Conservation (phyloP, 768 basidiomycete genomes). For the Suillus plorans region DNA sequence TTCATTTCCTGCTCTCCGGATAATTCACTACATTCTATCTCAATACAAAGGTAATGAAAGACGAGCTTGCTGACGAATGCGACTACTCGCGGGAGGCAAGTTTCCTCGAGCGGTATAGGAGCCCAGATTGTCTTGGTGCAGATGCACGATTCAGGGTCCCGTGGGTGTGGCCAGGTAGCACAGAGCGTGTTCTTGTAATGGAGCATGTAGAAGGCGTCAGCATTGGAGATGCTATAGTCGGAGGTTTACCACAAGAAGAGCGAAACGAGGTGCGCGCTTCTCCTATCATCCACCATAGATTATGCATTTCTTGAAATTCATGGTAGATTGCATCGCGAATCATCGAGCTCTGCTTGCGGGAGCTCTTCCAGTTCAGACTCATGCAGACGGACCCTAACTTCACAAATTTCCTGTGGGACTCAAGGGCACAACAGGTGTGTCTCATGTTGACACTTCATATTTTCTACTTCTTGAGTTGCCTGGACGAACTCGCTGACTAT, state of each 20-base stretch:
- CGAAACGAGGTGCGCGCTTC: constrained; percentile 63
- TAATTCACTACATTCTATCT: neutral
- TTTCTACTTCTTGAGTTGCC: neutral
- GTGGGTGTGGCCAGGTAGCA: constrained; percentile 82
- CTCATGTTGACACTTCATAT: neutral
- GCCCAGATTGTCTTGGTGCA: constrained; percentile 45
- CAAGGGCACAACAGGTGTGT: constrained; percentile 55
- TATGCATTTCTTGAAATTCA: neutral
- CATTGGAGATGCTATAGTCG: constrained; percentile 64
- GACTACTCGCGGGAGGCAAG: constrained; percentile 83
- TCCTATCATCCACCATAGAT: neutral
- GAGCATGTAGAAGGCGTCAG: constrained; percentile 79
- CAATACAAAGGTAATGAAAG: constrained; percentile 71
- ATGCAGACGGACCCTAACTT: constrained; percentile 99
- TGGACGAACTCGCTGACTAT: constrained; percentile 41
- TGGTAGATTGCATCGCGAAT: constrained; percentile 79
- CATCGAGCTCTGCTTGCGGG: constrained; percentile 83
- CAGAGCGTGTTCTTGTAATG: constrained; percentile 85
- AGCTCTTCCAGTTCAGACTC: constrained; percentile 84
- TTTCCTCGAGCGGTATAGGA: constrained; percentile 62
- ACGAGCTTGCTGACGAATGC: constrained; percentile 91
- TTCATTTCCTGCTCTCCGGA: neutral
- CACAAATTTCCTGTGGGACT: constrained; percentile 95
- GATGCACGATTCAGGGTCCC: constrained; percentile 81
- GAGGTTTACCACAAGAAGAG: constrained; percentile 57